Evolutionary conservation across 2,329 filamentous ascomycete species (phyloP), one percentile per base, ranked within the genome.

Genomic region (Aspergillus awamori): DNA sequence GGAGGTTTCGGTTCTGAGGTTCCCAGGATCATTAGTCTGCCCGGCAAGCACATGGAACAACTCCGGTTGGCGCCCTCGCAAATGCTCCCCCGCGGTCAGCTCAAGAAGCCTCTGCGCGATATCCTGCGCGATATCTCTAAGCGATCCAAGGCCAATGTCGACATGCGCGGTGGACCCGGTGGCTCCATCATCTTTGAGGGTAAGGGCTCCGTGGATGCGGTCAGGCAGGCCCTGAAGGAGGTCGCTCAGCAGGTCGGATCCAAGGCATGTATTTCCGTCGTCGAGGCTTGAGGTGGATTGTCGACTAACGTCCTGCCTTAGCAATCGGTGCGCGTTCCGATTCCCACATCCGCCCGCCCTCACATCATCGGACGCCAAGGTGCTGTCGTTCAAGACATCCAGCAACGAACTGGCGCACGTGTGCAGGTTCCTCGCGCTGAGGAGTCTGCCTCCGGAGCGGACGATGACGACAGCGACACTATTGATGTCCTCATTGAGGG

Each of bases 321-420:
- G 85, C 85, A 88, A 82, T 84, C 84, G 56, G 83, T 91, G 72
- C 89, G 87, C 66, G 87, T 98, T 53, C 84, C 91, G 2, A 89
- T 99, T 66, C 95, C 94, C 56, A 86, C 89, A 53, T 94, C 92
- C 41, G 87, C 92, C 22, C 88, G 93, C 63, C 87, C 93, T 57
- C 90, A 94, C 77, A 93, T 99, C 77, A 98, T 99, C 74, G 96
- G 95, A 69, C 93, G 92, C 73, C 89, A 90, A 73, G 96, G 96
- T 61, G 86, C 92, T 26, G 94, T 90, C 63, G 96, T 99, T 75
- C 94, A 96, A 80, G 86, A 89, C 51, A 88, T 99, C 57, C 91
- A 94, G 79, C 91, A 94, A 76, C 89, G 90, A 77, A 95, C 93
- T 3, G 93, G 94, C 63, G 94, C 95, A 57, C 88, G 88, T 66